phyloP scores from a whole-genome alignment of 495 filamentous ascomycete species.

The Tuber microsphaerosporum region DNA sequence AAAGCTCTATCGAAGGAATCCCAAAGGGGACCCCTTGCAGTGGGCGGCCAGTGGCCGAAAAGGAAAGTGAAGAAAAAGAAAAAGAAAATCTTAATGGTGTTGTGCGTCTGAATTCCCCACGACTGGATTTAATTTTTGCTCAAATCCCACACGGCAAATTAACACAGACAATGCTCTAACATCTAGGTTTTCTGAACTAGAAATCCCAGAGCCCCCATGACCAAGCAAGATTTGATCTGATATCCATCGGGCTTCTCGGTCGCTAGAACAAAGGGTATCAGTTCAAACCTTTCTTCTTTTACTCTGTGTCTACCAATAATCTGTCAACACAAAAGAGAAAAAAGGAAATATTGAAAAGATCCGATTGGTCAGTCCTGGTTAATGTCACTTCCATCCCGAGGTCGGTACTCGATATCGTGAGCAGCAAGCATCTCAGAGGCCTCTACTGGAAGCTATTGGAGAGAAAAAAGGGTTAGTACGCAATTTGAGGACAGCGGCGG shows the following conservation, averaged over 20 bases:
- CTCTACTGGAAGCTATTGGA: slow-evolving; percentile 47
- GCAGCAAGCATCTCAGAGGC: slow-evolving; percentile 33
- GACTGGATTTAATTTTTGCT: neutral
- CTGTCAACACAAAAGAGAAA: no score
- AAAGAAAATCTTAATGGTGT: neutral
- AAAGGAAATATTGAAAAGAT: slow-evolving; percentile 11
- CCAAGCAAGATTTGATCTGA: slow-evolving; percentile 24
- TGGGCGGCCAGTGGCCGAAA: neutral
- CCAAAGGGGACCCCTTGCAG: neutral
- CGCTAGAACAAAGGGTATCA: slow-evolving; percentile 7
- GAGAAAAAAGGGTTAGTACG: slow-evolving; percentile 7
- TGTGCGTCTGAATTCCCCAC: neutral
- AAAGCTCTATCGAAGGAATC: neutral
- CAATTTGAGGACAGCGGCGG: neutral
- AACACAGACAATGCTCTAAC: neutral
- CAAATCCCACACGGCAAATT: neutral
- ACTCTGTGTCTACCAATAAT: no score
- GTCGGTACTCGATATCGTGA: slow-evolving; percentile 37
- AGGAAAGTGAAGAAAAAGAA: neutral
- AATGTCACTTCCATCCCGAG: slow-evolving; percentile 40
- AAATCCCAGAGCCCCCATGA: neutral
- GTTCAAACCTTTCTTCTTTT: neutral
- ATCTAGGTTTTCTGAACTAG: neutral
- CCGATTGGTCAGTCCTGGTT: slow-evolving; percentile 21
- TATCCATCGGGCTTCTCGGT: slow-evolving; percentile 8